phyloP scores from a whole-genome alignment of 2,329 filamentous ascomycete genomes.

The Alternaria alternata region DNA sequence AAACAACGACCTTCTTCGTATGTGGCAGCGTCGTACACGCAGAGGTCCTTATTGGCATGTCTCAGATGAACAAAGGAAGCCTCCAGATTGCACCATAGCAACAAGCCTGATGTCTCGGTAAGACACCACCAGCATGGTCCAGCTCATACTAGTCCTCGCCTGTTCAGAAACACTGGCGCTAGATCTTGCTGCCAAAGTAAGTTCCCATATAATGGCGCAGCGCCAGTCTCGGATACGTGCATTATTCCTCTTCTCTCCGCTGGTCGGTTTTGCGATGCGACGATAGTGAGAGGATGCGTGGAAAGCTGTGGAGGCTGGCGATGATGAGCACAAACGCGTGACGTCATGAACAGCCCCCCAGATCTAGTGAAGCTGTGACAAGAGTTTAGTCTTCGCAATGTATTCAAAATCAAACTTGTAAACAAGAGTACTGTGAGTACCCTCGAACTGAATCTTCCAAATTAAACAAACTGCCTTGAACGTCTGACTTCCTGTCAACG shows the following conservation, averaged over 20 bases:
- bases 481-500: not conserved
- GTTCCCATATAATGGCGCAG: not conserved
- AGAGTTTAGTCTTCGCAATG: not conserved
- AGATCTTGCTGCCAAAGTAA: not conserved
- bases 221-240: not conserved
- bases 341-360: not conserved
- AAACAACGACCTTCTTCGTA: not conserved
- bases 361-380: not conserved
- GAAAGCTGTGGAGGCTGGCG: not conserved
- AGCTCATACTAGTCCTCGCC: not conserved
- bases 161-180: not conserved
- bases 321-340: not conserved
- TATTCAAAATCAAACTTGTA: not conserved
- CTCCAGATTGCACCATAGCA: not conserved
- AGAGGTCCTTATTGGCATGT: not conserved
- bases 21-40: not conserved
- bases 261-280: not conserved
- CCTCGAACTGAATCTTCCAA: not conserved
- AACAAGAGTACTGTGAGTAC: not conserved
- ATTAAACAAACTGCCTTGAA: not conserved
- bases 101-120: not conserved
- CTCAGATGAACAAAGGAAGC: not conserved
- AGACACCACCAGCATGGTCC: not conserved
- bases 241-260: not conserved
- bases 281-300: not conserved